Evolutionary conservation across 1,284 basidiomycete genomes (phyloP).

Genomic region (Golubevia sp.): DNA sequence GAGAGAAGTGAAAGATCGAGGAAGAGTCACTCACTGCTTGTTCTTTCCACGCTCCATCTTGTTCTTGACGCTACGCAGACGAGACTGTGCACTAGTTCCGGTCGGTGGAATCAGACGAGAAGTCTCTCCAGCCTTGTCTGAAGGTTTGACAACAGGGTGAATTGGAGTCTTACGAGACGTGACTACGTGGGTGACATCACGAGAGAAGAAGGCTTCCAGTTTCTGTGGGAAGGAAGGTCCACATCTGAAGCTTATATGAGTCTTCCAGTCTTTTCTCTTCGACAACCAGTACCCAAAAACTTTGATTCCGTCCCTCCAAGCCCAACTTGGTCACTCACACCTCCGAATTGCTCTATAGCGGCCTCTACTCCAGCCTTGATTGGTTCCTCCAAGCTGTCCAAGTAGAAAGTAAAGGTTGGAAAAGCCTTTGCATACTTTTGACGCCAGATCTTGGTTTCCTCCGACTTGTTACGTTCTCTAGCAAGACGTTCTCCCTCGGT

Average conservation of each 20-base stretch:
- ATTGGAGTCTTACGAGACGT: conserved; percentile 27
- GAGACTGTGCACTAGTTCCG: neutral
- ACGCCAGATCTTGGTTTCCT: conserved; percentile 33
- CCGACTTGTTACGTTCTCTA: conserved; percentile 29
- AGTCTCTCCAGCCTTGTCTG: neutral
- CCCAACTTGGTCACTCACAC: conserved; percentile 10
- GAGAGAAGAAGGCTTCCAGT: conserved; percentile 56
- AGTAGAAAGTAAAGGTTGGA: conserved; percentile 52
- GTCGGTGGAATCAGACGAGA: neutral
- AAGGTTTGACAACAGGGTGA: neutral
- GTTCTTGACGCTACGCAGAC: neutral
- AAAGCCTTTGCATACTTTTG: conserved; percentile 42
- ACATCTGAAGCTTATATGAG: neutral
- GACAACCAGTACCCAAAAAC: neutral
- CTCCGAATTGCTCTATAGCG: conserved; percentile 42
- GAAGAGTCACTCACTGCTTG: neutral
- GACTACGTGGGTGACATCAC: conserved; percentile 52
- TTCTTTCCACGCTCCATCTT: neutral
- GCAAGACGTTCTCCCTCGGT: conserved; percentile 33
- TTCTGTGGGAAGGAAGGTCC: neutral
- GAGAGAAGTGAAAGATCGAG: neutral
- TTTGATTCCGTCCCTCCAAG: neutral
- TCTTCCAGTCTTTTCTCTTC: neutral
- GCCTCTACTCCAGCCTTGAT: conserved; percentile 19
- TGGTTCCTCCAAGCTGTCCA: conserved; percentile 44